Evolutionary conservation across 805 yeast genomes (phyloP).

Genomic region (Wickerhamomyces strasburgensis): DNA sequence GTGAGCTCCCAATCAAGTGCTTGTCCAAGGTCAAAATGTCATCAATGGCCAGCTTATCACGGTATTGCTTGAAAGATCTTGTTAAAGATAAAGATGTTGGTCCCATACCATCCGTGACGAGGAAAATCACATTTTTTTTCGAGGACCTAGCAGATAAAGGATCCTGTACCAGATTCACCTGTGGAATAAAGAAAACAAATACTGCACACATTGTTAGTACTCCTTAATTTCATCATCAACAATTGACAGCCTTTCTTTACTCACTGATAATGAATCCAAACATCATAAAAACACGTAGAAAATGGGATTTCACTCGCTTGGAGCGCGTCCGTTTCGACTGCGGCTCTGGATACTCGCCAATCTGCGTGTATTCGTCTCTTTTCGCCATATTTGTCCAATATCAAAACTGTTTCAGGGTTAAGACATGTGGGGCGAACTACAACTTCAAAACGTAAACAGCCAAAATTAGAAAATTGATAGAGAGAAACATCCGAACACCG

Average conservation of each 20-base stretch:
- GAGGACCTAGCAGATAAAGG: not conserved
- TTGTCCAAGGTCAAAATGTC: slow-evolving; percentile 61
- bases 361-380: not conserved
- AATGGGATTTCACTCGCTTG: not conserved
- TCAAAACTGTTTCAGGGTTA: too few relatives aligned
- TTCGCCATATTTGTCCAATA: not conserved
- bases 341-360: not conserved
- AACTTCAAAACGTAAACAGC: too few relatives aligned
- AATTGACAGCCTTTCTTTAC: too few relatives aligned
- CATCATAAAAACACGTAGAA: not conserved
- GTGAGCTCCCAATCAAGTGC: slow-evolving; percentile 72
- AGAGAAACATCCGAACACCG: not conserved
- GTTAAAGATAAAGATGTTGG: slow-evolving; percentile 82
- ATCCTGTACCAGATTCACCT: not conserved
- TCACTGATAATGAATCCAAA: not conserved
- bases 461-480: too few relatives aligned
- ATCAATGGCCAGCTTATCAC: slow-evolving; percentile 47
- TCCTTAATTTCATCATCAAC: too few relatives aligned
- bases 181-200: not conserved
- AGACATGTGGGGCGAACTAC: too few relatives aligned
- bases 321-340: not conserved
- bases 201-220: not conserved
- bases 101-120: slow-evolving; percentile 96
- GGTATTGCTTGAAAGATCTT: slow-evolving; percentile 64
- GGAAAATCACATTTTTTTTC: slow-evolving; percentile 75